These are phyloP conservation scores for Alternaria sp. DNA, from an alignment of 2,329 filamentous ascomycete species.

Conservation along the genomic window DNA sequence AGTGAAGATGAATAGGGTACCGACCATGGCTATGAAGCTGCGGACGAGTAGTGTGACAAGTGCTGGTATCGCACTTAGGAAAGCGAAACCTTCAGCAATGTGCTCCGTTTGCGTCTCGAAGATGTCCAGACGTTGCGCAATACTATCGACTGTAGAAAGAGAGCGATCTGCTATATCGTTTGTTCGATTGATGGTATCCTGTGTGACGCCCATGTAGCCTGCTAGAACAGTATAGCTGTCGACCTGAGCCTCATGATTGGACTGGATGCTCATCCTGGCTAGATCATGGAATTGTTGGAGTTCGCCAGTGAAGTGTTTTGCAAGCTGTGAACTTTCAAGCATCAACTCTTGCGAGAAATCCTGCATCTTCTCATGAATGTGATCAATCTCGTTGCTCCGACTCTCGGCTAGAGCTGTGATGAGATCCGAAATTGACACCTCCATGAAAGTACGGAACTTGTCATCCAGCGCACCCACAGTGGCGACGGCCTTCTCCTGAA, in stretches of 20 bases:
- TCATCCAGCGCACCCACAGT: constrained; percentile 22
- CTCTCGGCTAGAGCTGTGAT: constrained; percentile 24
- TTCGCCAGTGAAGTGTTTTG: constrained; percentile 18
- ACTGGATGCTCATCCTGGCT: constrained; percentile 15
- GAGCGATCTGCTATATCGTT: constrained; percentile 18
- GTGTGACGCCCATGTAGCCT: constrained; percentile 17
- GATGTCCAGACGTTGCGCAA: constrained; percentile 23
- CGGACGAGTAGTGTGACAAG: constrained; percentile 15
- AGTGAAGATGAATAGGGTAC: constrained; percentile 17
- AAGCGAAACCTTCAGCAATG: constrained; percentile 29
- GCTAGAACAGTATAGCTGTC: constrained; percentile 22
- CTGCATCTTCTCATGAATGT: constrained; percentile 26
- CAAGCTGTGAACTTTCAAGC: constrained; percentile 22
- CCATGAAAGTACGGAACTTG: constrained; percentile 30
- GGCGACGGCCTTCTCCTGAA: constrained; percentile 29
- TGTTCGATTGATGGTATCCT: constrained; percentile 18
- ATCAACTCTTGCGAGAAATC: constrained; percentile 28
- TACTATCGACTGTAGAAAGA: constrained; percentile 21
- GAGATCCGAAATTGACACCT: constrained; percentile 25
- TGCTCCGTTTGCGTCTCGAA: constrained; percentile 29
- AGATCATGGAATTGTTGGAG: constrained; percentile 25
- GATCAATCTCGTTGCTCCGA: constrained; percentile 21
- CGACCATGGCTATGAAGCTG: constrained; percentile 8
- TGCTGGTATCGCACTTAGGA: constrained; percentile 25
- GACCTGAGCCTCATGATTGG: constrained; percentile 28